Percentiles rank a stretch among this genome's conserved stretches.
These are phyloP conservation scores for Zygoascus ofunaensis DNA, from an alignment of 805 yeast genomes.

Conservation along the genomic window DNA sequence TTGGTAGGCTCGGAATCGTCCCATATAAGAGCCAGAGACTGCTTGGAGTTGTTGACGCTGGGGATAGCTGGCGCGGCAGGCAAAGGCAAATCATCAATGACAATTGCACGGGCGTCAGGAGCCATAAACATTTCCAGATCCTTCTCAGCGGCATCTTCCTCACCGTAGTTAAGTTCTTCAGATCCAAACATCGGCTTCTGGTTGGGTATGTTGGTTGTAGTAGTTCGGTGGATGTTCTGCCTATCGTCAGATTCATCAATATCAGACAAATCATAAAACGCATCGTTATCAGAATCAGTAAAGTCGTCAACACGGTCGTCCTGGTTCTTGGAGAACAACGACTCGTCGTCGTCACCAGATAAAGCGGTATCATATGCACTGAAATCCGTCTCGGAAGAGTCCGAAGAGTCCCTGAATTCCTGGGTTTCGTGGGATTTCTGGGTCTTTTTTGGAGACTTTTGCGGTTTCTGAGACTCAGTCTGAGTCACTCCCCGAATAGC, in stretches of 20 bases:
- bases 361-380: slow-evolving; percentile 3
- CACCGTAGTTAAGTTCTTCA: too few species aligned
- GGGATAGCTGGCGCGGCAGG: too few species aligned
- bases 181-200: not conserved
- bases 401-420: not conserved
- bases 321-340: not conserved
- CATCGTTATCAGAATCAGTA: not conserved
- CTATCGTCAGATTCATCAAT: not conserved
- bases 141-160: not conserved
- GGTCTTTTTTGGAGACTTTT: too few species aligned
- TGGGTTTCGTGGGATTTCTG: too few species aligned
- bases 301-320: not conserved
- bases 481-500: not conserved
- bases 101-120: not conserved
- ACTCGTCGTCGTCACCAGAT: not conserved
- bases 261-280: not conserved
- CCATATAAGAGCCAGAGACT: not conserved
- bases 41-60: not conserved
- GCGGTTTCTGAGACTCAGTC: too few species aligned
- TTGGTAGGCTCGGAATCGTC: not conserved
- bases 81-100: not conserved
- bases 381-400: not conserved
- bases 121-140: not conserved
- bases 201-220: not conserved
- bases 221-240: not conserved